These are phyloP conservation scores for Hibiscus syriacus DNA, from an alignment of 345 rosid genomes.

Conservation along the genomic window DNA sequence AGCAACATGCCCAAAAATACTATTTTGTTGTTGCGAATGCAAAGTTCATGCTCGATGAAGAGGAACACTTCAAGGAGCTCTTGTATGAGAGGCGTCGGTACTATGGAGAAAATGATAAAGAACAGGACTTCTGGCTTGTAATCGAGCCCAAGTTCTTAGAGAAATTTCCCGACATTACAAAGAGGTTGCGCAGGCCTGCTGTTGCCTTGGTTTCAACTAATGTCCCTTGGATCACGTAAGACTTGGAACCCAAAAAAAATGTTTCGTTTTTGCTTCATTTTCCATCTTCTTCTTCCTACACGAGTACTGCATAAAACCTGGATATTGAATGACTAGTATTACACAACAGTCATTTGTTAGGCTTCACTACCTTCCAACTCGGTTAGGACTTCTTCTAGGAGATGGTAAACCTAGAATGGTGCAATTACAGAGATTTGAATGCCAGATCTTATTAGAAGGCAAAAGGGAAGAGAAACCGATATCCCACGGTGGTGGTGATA, in stretches of 20 bases:
- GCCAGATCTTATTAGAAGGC: neutral
- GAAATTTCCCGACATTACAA: slow-evolving; percentile 68
- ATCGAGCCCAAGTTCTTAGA: slow-evolving; percentile 89
- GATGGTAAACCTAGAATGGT: neutral
- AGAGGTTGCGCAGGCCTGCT: slow-evolving; percentile 84
- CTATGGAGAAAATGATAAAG: slow-evolving; percentile 57
- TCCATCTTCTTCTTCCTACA: neutral
- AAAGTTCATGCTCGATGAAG: slow-evolving; percentile 95
- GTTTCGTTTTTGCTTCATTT: neutral
- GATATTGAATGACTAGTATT: neutral
- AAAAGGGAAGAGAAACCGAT: neutral
- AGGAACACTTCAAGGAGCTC: slow-evolving; percentile 87
- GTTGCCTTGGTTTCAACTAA: slow-evolving; percentile 92
- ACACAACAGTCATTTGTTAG: too few species aligned
- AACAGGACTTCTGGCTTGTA: slow-evolving; percentile 88
- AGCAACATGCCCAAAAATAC: slow-evolving; percentile 44
- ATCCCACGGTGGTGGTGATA: neutral
- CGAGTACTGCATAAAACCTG: neutral
- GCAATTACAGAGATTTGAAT: neutral
- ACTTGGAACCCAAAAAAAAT: neutral
- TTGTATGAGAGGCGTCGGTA: slow-evolving; percentile 66
- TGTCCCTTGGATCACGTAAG: slow-evolving; percentile 93
- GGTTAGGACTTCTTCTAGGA: neutral
- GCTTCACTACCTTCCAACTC: neutral
- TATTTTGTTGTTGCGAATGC: slow-evolving; percentile 83